phyloP scores from a whole-genome alignment of 2,329 filamentous ascomycete genomes.

The Huntiella decipiens region DNA sequence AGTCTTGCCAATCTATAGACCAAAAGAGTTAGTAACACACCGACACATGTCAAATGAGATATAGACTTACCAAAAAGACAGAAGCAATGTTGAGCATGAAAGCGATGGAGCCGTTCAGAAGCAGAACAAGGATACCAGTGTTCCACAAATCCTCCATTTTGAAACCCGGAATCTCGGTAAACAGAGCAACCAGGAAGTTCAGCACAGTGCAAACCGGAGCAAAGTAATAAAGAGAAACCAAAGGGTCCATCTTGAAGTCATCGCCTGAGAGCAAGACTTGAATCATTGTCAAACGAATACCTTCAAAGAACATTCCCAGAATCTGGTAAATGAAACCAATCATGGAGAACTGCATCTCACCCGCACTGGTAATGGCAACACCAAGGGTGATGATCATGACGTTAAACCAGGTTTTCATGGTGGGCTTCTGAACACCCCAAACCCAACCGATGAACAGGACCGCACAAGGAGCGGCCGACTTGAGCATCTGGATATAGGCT shows the following conservation, averaged over 20 bases:
- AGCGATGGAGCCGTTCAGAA: conserved; percentile 58
- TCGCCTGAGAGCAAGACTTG: conserved; percentile 60
- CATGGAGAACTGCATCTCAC: conserved; percentile 51
- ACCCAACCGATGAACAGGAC: conserved; percentile 48
- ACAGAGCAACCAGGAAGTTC: conserved; percentile 52
- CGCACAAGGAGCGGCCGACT: conserved; percentile 46
- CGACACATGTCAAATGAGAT: neutral
- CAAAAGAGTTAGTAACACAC: conserved; percentile 9
- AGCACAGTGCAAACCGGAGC: conserved; percentile 67
- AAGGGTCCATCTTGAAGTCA: conserved; percentile 70
- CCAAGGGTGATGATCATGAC: conserved; percentile 33
- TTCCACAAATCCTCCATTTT: conserved; percentile 44
- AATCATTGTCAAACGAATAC: conserved; percentile 67
- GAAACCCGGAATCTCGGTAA: conserved; percentile 50
- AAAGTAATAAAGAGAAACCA: conserved; percentile 80
- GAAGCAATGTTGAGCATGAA: conserved; percentile 69
- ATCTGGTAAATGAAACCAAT: conserved; percentile 50
- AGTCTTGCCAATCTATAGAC: conserved; percentile 59
- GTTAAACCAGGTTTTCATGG: conserved; percentile 25
- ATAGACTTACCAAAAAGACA: conserved; percentile 55
- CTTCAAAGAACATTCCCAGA: conserved; percentile 62
- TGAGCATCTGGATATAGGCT: conserved; percentile 54
- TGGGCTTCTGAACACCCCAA: conserved; percentile 31
- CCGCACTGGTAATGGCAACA: conserved; percentile 33
- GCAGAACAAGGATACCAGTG: conserved; percentile 44